Conservation (phyloP, 345 rosid species). For the Rhodamnia rubescens region DNA sequence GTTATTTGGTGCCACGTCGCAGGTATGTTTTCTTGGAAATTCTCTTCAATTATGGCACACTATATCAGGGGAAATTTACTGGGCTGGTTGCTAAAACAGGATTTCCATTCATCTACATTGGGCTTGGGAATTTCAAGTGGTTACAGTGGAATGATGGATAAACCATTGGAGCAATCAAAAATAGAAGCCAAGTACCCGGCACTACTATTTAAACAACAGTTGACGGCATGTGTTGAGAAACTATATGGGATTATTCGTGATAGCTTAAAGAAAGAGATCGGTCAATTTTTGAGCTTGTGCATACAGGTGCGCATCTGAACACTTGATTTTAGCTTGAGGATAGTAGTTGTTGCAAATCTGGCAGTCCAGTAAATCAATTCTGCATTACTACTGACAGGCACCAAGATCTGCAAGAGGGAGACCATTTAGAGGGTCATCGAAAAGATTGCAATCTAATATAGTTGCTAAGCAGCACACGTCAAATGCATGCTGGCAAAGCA, state of each 20-base stretch:
- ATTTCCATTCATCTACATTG: slow-evolving; percentile 43
- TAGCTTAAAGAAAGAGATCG: slow-evolving; percentile 88
- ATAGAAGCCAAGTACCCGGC: slow-evolving; percentile 98
- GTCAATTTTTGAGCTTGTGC: slow-evolving; percentile 86
- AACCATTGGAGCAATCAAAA: slow-evolving; percentile 43
- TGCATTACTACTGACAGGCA: slow-evolving; percentile 33
- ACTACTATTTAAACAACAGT: slow-evolving; percentile 92
- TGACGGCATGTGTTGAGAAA: slow-evolving; percentile 96
- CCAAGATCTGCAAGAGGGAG: slow-evolving; percentile 93
- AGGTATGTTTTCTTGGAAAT: slow-evolving; percentile 21
- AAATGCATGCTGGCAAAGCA: slow-evolving; percentile 96
- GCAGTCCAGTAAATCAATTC: background rate
- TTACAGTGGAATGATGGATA: slow-evolving; percentile 49
- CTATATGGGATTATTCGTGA: slow-evolving; percentile 97
- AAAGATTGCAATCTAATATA: slow-evolving; percentile 83
- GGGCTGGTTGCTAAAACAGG: slow-evolving; percentile 5
- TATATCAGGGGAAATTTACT: background rate
- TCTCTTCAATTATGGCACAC: background rate
- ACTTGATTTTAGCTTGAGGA: background rate
- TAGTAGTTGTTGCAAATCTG: slow-evolving; percentile 14
- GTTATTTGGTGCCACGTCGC: slow-evolving; percentile 90
- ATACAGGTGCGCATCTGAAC: slow-evolving; percentile 50
- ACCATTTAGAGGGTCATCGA: slow-evolving; percentile 48
- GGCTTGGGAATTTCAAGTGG: slow-evolving; percentile 43
- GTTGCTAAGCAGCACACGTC: slow-evolving; percentile 81